Conservation (phyloP, 2,329 filamentous ascomycete species). For the Mollisia scopiformis region DNA sequence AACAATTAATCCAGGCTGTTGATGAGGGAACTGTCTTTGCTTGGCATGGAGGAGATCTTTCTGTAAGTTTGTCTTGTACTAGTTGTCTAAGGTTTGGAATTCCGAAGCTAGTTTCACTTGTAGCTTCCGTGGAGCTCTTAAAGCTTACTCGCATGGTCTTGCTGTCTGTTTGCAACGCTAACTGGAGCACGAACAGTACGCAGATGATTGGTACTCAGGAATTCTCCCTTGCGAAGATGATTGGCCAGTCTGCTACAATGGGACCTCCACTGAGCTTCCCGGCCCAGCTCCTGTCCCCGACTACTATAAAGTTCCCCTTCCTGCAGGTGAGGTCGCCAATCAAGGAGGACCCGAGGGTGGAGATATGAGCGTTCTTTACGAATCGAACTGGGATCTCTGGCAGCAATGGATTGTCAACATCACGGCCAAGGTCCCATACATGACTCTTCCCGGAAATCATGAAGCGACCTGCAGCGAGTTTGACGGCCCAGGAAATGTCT, state of each 20-base stretch:
- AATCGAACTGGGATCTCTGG: slow-evolving; percentile 60
- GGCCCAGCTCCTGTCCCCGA: slow-evolving; percentile 24
- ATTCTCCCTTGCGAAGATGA: slow-evolving; percentile 49
- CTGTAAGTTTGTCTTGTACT: too few relatives aligned
- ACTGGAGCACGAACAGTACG: too few relatives aligned
- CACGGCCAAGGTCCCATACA: slow-evolving; percentile 56
- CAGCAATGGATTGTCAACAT: slow-evolving; percentile 58
- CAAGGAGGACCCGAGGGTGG: slow-evolving; percentile 46
- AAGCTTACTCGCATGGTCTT: too few relatives aligned
- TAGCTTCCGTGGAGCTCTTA: too few relatives aligned
- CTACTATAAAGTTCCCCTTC: slow-evolving; percentile 46
- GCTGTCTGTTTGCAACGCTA: too few relatives aligned
- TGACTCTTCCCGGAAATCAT: slow-evolving; percentile 55
- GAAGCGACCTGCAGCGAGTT: slow-evolving; percentile 52
- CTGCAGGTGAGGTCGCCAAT: slow-evolving; percentile 42
- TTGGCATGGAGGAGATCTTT: slow-evolving; percentile 56
- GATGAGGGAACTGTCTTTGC: slow-evolving; percentile 51
- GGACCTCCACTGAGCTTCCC: slow-evolving; percentile 37
- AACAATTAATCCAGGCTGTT: slow-evolving; percentile 44
- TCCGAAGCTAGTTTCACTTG: too few relatives aligned
- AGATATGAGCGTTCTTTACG: slow-evolving; percentile 40
- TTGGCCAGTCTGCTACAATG: slow-evolving; percentile 57
- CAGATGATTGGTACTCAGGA: slow-evolving; percentile 54
- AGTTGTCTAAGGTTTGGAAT: too few relatives aligned
- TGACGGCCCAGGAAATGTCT: slow-evolving; percentile 28